Conservation (phyloP, 441 rosid genomes). For the Erysimum pusillum region DNA sequence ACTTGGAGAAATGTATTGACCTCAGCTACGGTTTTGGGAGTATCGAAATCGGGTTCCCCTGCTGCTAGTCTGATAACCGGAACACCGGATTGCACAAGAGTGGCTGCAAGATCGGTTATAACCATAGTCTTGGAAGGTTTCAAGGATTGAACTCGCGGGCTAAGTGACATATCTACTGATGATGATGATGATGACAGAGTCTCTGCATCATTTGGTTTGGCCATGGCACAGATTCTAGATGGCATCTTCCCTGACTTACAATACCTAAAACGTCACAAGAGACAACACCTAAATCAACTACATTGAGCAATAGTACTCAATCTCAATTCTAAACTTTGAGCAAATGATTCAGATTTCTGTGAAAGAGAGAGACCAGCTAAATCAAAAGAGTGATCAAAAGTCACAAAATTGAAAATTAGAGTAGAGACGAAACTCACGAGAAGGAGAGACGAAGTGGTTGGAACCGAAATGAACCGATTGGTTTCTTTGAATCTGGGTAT, state of each 20-base stretch:
- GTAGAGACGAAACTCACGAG: constrained; percentile 48
- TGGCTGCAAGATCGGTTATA: constrained; percentile 88
- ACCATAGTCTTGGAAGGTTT: constrained; percentile 97
- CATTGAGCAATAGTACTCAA: neutral
- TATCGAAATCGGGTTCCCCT: constrained; percentile 98
- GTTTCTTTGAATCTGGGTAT: constrained; percentile 24
- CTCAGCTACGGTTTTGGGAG: constrained; percentile 81
- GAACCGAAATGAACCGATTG: constrained; percentile 57
- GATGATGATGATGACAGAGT: constrained; percentile 40
- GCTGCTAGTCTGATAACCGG: constrained; percentile 93
- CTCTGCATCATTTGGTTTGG: constrained; percentile 54
- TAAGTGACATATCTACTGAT: constrained; percentile 75
- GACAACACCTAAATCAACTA: constrained; percentile 3
- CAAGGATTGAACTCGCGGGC: constrained; percentile 84
- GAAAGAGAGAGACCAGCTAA: neutral
- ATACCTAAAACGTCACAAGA: constrained; percentile 46
- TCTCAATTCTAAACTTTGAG: neutral
- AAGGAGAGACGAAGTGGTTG: constrained; percentile 41
- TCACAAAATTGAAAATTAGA: neutral
- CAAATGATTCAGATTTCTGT: neutral
- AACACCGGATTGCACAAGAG: constrained; percentile 87
- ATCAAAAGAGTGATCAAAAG: constrained; percentile 11
- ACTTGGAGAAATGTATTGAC: constrained; percentile 46
- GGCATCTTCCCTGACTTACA: constrained; percentile 37
- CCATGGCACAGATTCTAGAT: constrained; percentile 51